These are phyloP conservation scores for Mycothermus thermophilus DNA, from an alignment of 495 filamentous ascomycete genomes.

Conservation along the genomic window DNA sequence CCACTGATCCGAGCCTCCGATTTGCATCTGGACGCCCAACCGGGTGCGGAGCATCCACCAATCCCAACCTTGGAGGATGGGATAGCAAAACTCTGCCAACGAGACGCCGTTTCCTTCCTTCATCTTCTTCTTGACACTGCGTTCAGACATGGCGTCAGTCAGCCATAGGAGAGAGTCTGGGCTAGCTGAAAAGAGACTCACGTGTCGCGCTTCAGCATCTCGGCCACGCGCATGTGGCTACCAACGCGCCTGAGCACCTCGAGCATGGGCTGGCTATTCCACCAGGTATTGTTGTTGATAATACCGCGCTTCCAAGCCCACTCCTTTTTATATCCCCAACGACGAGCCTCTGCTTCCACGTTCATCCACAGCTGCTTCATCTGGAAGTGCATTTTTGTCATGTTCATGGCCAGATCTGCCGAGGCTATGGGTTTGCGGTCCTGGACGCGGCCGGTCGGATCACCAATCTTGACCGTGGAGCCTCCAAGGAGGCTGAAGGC, in stretches of 20 bases:
- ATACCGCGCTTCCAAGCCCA: constrained; percentile 51
- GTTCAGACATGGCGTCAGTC: no score
- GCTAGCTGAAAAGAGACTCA: constrained; percentile 46
- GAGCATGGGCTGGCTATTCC: constrained; percentile 50
- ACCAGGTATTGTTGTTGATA: constrained; percentile 70
- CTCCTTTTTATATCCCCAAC: constrained; percentile 46
- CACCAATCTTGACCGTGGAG: constrained; percentile 73
- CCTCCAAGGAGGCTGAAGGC: constrained; percentile 69
- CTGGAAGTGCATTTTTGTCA: constrained; percentile 66
- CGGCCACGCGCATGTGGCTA: constrained; percentile 54
- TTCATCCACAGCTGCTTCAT: constrained; percentile 62
- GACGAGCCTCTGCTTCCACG: constrained; percentile 46
- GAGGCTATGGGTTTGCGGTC: constrained; percentile 45
- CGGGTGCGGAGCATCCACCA: constrained; percentile 68
- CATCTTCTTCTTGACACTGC: constrained; percentile 71
- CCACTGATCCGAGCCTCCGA: constrained; percentile 91
- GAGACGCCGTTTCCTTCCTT: constrained; percentile 77
- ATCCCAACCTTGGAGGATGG: constrained; percentile 91
- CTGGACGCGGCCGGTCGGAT: constrained; percentile 65
- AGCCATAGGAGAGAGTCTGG: no score
- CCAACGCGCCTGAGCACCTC: constrained; percentile 64
- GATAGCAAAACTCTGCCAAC: constrained; percentile 85
- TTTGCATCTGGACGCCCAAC: constrained; percentile 59
- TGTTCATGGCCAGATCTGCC: constrained; percentile 49
- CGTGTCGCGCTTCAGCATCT: constrained; percentile 85